Evolutionary conservation across 2,329 filamentous ascomycete species (phyloP).

Genomic region (Celoporthe dispersa): DNA sequence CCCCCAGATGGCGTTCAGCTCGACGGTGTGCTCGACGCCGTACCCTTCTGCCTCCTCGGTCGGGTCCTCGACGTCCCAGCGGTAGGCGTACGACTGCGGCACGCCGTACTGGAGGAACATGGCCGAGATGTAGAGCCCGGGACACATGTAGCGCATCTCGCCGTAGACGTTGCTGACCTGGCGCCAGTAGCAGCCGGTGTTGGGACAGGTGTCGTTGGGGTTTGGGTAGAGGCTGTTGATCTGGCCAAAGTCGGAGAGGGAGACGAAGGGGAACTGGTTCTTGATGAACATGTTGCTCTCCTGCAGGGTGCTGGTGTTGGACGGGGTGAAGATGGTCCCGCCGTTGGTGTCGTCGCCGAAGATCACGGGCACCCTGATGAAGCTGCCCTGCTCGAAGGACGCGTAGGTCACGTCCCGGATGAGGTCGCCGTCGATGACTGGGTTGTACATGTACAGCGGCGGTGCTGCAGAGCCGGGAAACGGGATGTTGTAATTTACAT

Average conservation of each 20-base stretch:
- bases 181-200: conserved; percentile 59
- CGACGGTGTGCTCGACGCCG: conserved; percentile 70
- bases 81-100: conserved; percentile 66
- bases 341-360: conserved; percentile 64
- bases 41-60: conserved; percentile 54
- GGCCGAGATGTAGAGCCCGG: conserved; percentile 59
- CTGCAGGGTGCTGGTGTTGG: conserved; percentile 48
- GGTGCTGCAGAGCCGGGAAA: conserved; percentile 40
- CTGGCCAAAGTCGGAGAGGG: conserved; percentile 49
- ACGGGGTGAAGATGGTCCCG: conserved; percentile 65
- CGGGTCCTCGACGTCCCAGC: conserved; percentile 69
- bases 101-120: conserved; percentile 42
- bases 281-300: conserved; percentile 60
- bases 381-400: conserved; percentile 41
- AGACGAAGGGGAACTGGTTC: conserved; percentile 62
- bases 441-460: conserved; percentile 58
- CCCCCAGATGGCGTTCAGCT: conserved; percentile 70
- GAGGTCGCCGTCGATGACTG: conserved; percentile 59
- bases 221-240: conserved; percentile 63
- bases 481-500: conserved; percentile 47
- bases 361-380: conserved; percentile 26
- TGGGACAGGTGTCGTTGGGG: conserved; percentile 50
- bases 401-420: conserved; percentile 55
- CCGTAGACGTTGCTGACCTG: conserved; percentile 63
- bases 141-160: conserved; percentile 69